Percentiles rank a stretch among this genome's conserved stretches.
Conservation (phyloP, 192 early-diverging fungal species). For the Funneliformis mosseae region DNA sequence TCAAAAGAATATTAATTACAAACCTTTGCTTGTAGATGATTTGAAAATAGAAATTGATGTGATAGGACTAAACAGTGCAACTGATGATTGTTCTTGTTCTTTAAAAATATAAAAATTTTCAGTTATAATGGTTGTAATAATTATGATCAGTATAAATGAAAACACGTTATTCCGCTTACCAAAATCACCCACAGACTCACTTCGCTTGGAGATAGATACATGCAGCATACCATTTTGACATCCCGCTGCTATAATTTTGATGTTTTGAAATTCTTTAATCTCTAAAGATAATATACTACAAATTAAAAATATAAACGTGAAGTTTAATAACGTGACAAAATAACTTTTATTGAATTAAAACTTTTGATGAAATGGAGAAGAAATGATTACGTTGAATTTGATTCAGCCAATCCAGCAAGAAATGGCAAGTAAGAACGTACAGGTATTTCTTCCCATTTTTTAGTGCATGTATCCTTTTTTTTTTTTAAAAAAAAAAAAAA, state of each 20-base stretch:
- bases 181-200: neutral
- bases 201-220: slow-evolving; percentile 13
- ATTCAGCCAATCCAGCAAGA: neutral
- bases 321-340: neutral
- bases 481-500: neutral
- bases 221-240: slow-evolving; percentile 32
- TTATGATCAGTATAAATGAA: neutral
- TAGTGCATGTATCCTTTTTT: neutral
- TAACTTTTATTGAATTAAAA: neutral
- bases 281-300: slow-evolving; percentile 24
- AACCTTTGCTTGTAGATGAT: slow-evolving; percentile 24
- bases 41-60: slow-evolving; percentile 24
- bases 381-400: neutral
- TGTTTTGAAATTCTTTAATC: slow-evolving; percentile 16
- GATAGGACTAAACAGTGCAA: slow-evolving; percentile 17
- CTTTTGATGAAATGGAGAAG: neutral
- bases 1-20: neutral
- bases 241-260: slow-evolving; percentile 29
- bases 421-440: slow-evolving; percentile 15
- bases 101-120: neutral
- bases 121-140: neutral
- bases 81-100: slow-evolving; percentile 2
- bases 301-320: neutral
- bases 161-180: neutral
- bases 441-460: slow-evolving; percentile 6